These are phyloP conservation scores for Cerrena zonata DNA, from an alignment of 1,284 basidiomycete species.

Conservation along the genomic window DNA sequence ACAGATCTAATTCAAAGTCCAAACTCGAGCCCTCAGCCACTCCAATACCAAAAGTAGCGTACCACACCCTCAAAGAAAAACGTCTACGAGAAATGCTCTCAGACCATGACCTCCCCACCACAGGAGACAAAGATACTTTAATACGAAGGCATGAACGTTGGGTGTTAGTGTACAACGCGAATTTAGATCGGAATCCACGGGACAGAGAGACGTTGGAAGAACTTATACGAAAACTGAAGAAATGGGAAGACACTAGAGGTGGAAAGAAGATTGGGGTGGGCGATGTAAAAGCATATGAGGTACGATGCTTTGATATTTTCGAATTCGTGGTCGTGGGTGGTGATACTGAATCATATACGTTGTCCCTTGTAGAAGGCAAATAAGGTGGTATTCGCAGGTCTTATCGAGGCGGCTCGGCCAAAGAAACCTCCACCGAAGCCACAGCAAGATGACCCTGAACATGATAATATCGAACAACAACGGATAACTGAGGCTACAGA, in stretches of 20 bases:
- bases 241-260: conserved; percentile 50
- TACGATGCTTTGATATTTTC: conserved; percentile 25
- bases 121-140: conserved; percentile 47
- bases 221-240: conserved; percentile 47
- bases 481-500: no score
- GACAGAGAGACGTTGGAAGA: conserved; percentile 44
- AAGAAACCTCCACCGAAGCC: conserved; percentile 10
- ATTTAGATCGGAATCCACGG: conserved; percentile 50
- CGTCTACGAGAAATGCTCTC: conserved; percentile 53
- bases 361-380: conserved; percentile 35
- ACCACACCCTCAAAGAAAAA: conserved; percentile 58
- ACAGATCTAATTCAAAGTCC: conserved; percentile 5
- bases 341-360: not conserved
- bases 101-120: conserved; percentile 44
- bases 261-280: conserved; percentile 35
- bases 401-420: conserved; percentile 37
- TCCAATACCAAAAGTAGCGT: conserved; percentile 61
- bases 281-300: conserved; percentile 44
- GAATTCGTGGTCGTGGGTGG: not conserved
- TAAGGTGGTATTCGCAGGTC: conserved; percentile 38
- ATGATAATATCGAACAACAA: no score
- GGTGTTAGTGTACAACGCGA: conserved; percentile 65
- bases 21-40: conserved; percentile 33
- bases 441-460: not conserved
- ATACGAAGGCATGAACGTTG: conserved; percentile 61